Conservation (phyloP, 2,329 filamentous ascomycete genomes). For the Aspergillus aculeatus region DNA sequence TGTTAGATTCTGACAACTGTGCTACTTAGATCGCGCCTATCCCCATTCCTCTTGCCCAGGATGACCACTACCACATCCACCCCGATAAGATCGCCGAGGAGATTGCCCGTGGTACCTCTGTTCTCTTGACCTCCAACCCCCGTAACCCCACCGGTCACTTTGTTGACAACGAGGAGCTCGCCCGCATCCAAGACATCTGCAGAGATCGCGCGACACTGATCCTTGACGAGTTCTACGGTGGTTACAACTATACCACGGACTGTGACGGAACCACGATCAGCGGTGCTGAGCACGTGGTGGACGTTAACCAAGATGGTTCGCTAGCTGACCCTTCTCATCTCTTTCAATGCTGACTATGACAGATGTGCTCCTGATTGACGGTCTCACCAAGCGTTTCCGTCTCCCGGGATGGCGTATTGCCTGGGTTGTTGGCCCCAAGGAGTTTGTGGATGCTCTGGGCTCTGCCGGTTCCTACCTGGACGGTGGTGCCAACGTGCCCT, state of each 20-base stretch:
- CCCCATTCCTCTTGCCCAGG: conserved; percentile 77
- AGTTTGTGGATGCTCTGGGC: conserved; percentile 90
- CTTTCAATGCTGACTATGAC: conserved; percentile 10
- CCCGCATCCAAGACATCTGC: conserved; percentile 90
- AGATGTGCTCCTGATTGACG: conserved; percentile 92
- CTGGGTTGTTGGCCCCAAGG: conserved; percentile 94
- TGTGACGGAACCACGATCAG: conserved; percentile 90
- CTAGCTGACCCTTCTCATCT: conserved; percentile 3
- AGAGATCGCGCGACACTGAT: conserved; percentile 87
- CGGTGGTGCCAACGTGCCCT: conserved; percentile 89
- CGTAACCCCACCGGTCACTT: conserved; percentile 92
- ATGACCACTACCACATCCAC: conserved; percentile 90
- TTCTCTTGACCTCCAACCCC: conserved; percentile 92
- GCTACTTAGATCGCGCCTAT: conserved; percentile 71
- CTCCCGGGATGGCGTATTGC: conserved; percentile 95
- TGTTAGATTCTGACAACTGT: neutral
- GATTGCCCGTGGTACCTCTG: conserved; percentile 78
- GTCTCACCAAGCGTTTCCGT: conserved; percentile 93
- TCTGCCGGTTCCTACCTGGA: conserved; percentile 93
- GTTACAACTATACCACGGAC: conserved; percentile 91
- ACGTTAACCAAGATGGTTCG: conserved; percentile 73
- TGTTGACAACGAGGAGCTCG: conserved; percentile 78
- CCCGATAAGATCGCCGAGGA: conserved; percentile 90
- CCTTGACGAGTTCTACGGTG: conserved; percentile 94
- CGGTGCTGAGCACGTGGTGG: conserved; percentile 82